phyloP scores from a whole-genome alignment of 768 basidiomycete species.

The Mycena leptocephala region DNA sequence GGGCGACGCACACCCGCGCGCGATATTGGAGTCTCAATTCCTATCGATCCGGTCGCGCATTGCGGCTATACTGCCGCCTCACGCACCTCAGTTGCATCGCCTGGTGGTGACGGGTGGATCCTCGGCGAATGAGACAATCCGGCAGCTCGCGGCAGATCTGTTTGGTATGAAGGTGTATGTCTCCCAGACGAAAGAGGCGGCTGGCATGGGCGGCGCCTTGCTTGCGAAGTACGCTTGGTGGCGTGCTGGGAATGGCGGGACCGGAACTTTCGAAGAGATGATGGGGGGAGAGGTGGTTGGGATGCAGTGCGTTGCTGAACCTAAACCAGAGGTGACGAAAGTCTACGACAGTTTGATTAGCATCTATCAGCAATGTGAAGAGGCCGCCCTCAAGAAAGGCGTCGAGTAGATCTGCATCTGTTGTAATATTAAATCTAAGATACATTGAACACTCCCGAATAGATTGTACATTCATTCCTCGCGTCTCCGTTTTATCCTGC shows the following conservation, averaged over 20 bases:
- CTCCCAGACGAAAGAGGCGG: slow-evolving; percentile 78
- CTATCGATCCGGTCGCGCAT: slow-evolving; percentile 85
- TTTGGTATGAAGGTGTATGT: slow-evolving; percentile 84
- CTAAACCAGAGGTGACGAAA: slow-evolving; percentile 58
- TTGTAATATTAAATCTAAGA: slow-evolving; percentile 8
- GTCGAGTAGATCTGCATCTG: not conserved
- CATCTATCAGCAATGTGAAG: slow-evolving; percentile 72
- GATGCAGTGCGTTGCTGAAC: slow-evolving; percentile 76
- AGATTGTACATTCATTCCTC: slow-evolving; percentile 43
- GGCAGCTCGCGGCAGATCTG: slow-evolving; percentile 85
- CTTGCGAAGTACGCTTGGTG: slow-evolving; percentile 84
- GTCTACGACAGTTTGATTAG: slow-evolving; percentile 72
- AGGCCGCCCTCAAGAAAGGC: slow-evolving; percentile 55
- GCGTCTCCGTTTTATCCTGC: slow-evolving; percentile 63
- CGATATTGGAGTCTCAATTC: slow-evolving; percentile 90
- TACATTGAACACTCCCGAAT: not conserved
- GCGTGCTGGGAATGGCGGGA: slow-evolving; percentile 59
- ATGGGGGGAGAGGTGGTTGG: slow-evolving; percentile 64
- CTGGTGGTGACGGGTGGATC: slow-evolving; percentile 88
- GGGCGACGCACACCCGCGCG: slow-evolving; percentile 72
- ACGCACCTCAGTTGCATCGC: slow-evolving; percentile 70
- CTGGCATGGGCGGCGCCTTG: slow-evolving; percentile 80
- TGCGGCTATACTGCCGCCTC: slow-evolving; percentile 73
- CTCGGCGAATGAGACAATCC: slow-evolving; percentile 80
- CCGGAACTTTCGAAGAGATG: slow-evolving; percentile 79